Evolutionary conservation across 805 yeast species (phyloP).

Genomic region (Candida vartiovaarae): DNA sequence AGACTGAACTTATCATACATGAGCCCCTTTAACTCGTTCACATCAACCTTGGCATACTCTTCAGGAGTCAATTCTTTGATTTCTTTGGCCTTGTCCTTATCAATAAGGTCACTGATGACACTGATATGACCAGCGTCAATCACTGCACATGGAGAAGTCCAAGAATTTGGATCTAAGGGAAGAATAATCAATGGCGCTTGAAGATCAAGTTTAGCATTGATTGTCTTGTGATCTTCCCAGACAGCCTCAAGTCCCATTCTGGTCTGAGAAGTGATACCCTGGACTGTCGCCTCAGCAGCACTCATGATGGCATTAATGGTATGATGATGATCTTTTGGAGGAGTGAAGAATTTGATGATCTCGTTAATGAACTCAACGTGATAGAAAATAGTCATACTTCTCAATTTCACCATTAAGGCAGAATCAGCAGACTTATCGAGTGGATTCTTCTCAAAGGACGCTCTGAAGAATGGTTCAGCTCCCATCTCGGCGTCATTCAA

Average conservation of each 20-base stretch:
- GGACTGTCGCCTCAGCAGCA: constrained; percentile 94
- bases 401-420: constrained; percentile 59
- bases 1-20: constrained; percentile 88
- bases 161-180: constrained; percentile 72
- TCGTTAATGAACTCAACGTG: constrained; percentile 80
- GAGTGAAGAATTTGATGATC: constrained; percentile 68
- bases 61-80: constrained; percentile 55
- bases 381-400: constrained; percentile 85
- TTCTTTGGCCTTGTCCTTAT: constrained; percentile 57
- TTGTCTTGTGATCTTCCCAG: constrained; percentile 87
- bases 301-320: constrained; percentile 85
- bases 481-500: constrained; percentile 27
- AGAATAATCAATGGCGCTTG: constrained; percentile 89
- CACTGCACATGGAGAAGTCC: constrained; percentile 83
- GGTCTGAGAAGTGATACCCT: constrained; percentile 84
- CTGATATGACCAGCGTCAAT: constrained; percentile 95
- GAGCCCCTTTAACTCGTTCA: constrained; percentile 35
- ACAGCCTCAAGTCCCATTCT: constrained; percentile 90
- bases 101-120: constrained; percentile 73
- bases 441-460: constrained; percentile 82
- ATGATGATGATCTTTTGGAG: constrained; percentile 79
- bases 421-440: constrained; percentile 81
- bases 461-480: constrained; percentile 67
- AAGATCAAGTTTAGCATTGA: constrained; percentile 77
- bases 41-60: constrained; percentile 58